Conservation (phyloP, 2,329 filamentous ascomycete genomes). For the Aspergillus transmontanensis region DNA sequence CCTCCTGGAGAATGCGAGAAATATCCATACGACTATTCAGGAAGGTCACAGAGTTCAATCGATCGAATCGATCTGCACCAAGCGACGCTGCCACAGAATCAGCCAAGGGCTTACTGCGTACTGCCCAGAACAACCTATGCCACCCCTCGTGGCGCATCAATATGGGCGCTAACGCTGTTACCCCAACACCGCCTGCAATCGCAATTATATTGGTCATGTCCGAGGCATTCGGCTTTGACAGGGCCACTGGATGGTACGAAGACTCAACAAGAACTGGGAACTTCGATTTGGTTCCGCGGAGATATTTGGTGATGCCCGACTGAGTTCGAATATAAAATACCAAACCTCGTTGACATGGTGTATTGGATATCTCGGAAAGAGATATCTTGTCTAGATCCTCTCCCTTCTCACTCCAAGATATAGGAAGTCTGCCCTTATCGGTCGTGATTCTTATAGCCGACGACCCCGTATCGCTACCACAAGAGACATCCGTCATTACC, state of each 20-base stretch:
- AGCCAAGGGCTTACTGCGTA: neutral
- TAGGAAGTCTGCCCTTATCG: neutral
- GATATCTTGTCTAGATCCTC: neutral
- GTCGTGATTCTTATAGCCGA: neutral
- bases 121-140: constrained; percentile 2
- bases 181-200: constrained; percentile 1
- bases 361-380: neutral
- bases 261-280: constrained; percentile 4
- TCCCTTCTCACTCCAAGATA: neutral
- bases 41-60: neutral
- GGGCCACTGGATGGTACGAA: neutral
- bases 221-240: neutral
- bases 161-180: neutral
- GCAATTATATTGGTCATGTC: neutral
- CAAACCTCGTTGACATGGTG: neutral
- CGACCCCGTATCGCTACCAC: neutral
- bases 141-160: neutral
- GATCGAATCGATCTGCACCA: neutral
- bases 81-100: neutral
- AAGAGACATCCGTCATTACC: neutral
- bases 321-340: neutral
- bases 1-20: neutral
- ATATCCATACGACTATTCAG: constrained; percentile 5
- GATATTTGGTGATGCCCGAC: neutral
- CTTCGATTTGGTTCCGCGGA: neutral